Conservation (phyloP, 371 early-diverging fungal genomes). For the Circinella umbellata region DNA sequence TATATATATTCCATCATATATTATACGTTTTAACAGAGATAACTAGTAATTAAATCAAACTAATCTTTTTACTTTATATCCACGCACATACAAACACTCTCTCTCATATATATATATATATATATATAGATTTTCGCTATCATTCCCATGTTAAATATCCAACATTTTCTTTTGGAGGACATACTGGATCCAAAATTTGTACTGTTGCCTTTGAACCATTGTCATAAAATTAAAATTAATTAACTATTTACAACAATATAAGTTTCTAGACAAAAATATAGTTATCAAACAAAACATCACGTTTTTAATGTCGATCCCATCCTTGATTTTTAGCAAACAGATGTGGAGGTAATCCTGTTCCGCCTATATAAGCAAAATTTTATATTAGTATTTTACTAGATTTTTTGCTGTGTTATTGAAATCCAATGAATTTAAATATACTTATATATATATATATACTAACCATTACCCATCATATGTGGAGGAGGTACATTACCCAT, state of each 20-base stretch:
- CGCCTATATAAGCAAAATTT: constrained; percentile 7
- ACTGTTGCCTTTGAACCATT: constrained; percentile 76
- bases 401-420: too few relatives aligned
- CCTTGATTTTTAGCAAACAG: constrained; percentile 42
- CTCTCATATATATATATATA: constrained; percentile 22
- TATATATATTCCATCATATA: background rate
- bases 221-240: constrained; percentile 5
- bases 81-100: background rate
- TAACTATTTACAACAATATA: background rate
- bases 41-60: background rate
- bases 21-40: too few relatives aligned
- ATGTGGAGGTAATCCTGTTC: constrained; percentile 32
- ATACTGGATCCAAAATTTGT: constrained; percentile 82
- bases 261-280: constrained; percentile 5
- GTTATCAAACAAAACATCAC: too few relatives aligned
- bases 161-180: constrained; percentile 89
- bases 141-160: constrained; percentile 78
- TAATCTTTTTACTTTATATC: background rate
- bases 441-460: background rate
- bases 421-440: too few relatives aligned
- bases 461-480: constrained; percentile 42
- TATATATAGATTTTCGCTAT: constrained; percentile 61
- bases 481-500: constrained; percentile 28
- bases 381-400: too few relatives aligned
- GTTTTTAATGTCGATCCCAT: constrained; percentile 40